Conservation (phyloP, 345 rosid genomes). For the Nasturtium officinale region DNA sequence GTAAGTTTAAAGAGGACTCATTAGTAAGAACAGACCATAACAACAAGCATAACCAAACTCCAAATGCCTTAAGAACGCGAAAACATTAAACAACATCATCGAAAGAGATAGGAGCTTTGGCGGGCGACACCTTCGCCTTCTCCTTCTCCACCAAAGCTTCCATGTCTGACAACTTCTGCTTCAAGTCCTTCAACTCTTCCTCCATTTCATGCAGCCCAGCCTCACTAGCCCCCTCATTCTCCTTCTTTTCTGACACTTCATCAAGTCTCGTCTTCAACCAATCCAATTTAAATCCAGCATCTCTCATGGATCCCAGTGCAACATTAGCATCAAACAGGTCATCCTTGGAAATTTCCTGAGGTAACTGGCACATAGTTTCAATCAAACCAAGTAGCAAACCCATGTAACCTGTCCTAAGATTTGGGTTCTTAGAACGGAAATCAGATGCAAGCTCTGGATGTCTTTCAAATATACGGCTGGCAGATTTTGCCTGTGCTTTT, state of each 20-base stretch:
- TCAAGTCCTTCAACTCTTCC: neutral
- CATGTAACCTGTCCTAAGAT: too few species aligned
- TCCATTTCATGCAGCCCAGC: neutral
- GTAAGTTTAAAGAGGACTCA: too few species aligned
- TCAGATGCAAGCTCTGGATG: conserved; percentile 32
- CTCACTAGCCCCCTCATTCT: neutral
- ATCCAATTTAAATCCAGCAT: conserved; percentile 4
- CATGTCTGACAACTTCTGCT: neutral
- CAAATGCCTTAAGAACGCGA: neutral
- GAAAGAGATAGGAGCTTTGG: conserved; percentile 41
- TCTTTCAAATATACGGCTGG: conserved; percentile 22
- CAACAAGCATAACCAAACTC: neutral
- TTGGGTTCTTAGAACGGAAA: conserved; percentile 12
- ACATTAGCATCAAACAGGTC: neutral
- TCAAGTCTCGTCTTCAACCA: conserved; percentile 7
- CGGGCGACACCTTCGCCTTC: neutral
- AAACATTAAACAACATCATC: conserved; percentile 29
- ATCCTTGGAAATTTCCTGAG: neutral
- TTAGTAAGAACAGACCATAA: neutral
- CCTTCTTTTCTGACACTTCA: neutral
- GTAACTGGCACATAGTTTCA: conserved; percentile 15
- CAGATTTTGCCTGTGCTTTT: conserved; percentile 9
- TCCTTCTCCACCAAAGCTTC: neutral
- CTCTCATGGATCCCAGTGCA: neutral
- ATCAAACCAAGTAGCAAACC: neutral